Base-by-base conservation (phyloP, 2,329 filamentous ascomycete species). In the Rosellinia necatrix region DNA sequence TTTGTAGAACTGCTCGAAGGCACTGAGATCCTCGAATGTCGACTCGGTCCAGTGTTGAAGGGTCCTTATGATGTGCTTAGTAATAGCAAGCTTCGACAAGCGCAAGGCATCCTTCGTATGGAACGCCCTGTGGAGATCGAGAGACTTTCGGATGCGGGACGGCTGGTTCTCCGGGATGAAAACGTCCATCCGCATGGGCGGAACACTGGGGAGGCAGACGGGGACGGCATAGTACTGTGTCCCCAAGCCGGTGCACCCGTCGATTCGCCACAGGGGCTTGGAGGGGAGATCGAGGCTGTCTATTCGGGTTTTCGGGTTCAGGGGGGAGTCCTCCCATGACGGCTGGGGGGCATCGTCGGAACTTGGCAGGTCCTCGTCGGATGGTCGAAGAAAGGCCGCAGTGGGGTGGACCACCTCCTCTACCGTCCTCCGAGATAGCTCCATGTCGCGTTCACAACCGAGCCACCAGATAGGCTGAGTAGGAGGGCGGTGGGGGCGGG, bases 281-380 rank as follows among this genome's bases (percentile, higher is more conserved):
- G 63, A 46, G 2, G 76, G 75, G 6, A 73, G 68, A 2, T 74
- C 76, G 13, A 86, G 76, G 59, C 81, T 83, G 66, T 85, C 77
- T 65, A 86, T 80, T 56, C 83, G 77, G 64, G 85, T 86, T 67
- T 82, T 84, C 6, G 83, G 83, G 59, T 86, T 86, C 37, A 85
- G 72, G 35, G 74, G 69, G 4, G 82, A 85, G 3, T 67, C 58
- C 10, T 70, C 66, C 83, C 83, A 86, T 6, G 64, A 53, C 13
- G 57, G 32, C 19, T 61, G 51, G 25, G 44, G 25, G 6, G 38
- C 21, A 41, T 49, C 22, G 19, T 57, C 37, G 57, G 35, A 37
- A 57, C 52, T 44, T 47, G 38, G 29, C 37, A 38, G 25, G 34
- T 17, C 10, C 25, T 59, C 60, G 17, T 41, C 41, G 48, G 47